phyloP scores from a whole-genome alignment of 768 basidiomycete genomes.

The Kwoniella mangroviensis region DNA sequence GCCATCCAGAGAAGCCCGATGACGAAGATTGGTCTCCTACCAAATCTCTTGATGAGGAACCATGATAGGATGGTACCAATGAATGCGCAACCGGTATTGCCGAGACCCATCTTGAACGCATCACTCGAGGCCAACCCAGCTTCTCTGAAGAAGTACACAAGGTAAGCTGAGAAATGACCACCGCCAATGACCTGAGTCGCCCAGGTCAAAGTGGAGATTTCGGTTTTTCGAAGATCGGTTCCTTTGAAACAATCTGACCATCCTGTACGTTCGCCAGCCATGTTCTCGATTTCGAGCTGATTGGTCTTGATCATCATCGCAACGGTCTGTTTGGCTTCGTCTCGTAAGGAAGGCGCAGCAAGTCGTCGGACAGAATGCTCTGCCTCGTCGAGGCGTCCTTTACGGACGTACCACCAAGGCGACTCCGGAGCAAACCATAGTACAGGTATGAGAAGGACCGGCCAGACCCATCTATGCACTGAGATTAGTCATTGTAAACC shows the following conservation, averaged over 20 bases:
- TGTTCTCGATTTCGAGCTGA: slow-evolving; percentile 51
- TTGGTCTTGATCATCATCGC: slow-evolving; percentile 58
- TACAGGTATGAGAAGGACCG: slow-evolving; percentile 32
- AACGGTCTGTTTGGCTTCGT: slow-evolving; percentile 50
- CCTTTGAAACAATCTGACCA: slow-evolving; percentile 58
- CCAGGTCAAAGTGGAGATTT: slow-evolving; percentile 60
- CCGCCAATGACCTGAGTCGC: slow-evolving; percentile 33
- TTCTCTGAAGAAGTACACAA: slow-evolving; percentile 33
- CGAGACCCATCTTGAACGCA: slow-evolving; percentile 32
- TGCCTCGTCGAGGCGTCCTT: slow-evolving; percentile 46
- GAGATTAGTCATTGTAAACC: slow-evolving; percentile 8
- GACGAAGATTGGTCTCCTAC: slow-evolving; percentile 42
- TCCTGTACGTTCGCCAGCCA: slow-evolving; percentile 37
- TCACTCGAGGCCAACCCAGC: slow-evolving; percentile 34
- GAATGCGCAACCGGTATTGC: slow-evolving; percentile 26
- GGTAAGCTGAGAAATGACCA: background rate
- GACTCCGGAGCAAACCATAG: slow-evolving; percentile 41
- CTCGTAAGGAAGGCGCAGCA: slow-evolving; percentile 22
- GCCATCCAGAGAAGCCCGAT: slow-evolving; percentile 4
- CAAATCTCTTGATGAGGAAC: slow-evolving; percentile 32
- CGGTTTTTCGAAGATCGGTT: slow-evolving; percentile 54
- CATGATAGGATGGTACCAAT: slow-evolving; percentile 43
- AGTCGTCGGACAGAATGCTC: slow-evolving; percentile 22
- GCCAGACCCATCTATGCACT: slow-evolving; percentile 36
- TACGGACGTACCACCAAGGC: slow-evolving; percentile 50